Evolutionary conservation across 306 rosid genomes (phyloP), one percentile per base, ranked within the genome.

Genomic region (Aeschynomene evenia): DNA sequence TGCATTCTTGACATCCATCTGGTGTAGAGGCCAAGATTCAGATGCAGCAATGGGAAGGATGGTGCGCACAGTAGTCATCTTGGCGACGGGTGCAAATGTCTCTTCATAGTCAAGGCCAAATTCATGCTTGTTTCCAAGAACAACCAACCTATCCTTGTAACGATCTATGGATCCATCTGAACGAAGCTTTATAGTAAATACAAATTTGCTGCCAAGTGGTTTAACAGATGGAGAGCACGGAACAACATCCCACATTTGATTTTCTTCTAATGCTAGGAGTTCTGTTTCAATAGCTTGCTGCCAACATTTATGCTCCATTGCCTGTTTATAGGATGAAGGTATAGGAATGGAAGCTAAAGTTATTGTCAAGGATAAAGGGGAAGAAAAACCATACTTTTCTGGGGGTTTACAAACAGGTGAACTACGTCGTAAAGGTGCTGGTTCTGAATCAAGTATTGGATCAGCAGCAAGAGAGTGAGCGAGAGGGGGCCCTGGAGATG

Each of bases 81-180:
- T 20, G 14, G 14, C 39, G 33, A 63, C 7, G 7, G 4, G 23
- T 42, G 10, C 23, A 16, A 46, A 46, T 9, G 52, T 46, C 8
- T 15, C 52, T 3, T 15, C 23, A 16, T 46, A 34, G 31, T 19
- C 29, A 6, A 60, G 49, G 1, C 66, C 29, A 60, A 5, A 60
- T 11, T 60, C 29, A 10, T 60, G 19, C 19, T 11, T 60, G 19
- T 69, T 55, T 16, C 65, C 65, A 19, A 43, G 68, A 63, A 63
- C 68, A 63, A 63, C 69, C 37, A 42, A 6, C 2, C 24, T 7
- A 64, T 15, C 56, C 42, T 64, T 64, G 37, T 45, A 45, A 0
- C 26, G 24, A 45, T 64, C 56, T 26, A 45, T 64, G 12, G 52
- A 45, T 24, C 74, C 63, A 53, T 21, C 40, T 13, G 14, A 50